These are phyloP conservation scores for Aaosphaeria pasadenensis DNA, from an alignment of 2,329 filamentous ascomycete species.

Conservation along the genomic window DNA sequence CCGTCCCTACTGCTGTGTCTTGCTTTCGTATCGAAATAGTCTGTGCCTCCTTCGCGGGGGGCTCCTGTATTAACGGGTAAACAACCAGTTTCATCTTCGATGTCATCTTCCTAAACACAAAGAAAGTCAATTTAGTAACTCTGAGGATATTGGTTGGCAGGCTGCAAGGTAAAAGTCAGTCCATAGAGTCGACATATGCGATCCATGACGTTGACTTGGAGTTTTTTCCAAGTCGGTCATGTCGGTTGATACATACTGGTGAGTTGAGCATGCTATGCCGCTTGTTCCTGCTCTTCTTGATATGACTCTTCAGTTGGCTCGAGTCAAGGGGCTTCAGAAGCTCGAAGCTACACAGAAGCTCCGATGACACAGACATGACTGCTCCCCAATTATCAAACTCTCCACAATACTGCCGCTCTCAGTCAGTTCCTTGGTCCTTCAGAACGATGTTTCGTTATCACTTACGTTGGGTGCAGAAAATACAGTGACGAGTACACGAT, in stretches of 20 bases:
- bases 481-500: slow-evolving; percentile 90
- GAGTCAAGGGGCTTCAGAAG: slow-evolving; percentile 94
- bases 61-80: too few relatives aligned
- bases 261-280: slow-evolving; percentile 94
- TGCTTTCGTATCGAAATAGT: too few relatives aligned
- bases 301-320: slow-evolving; percentile 93
- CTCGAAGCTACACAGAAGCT: slow-evolving; percentile 95
- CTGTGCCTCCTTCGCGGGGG: too few relatives aligned
- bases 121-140: slow-evolving; percentile 42
- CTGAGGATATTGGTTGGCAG: slow-evolving; percentile 50
- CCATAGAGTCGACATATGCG: slow-evolving; percentile 17
- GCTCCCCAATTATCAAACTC: slow-evolving; percentile 99
- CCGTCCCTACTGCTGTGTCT: too few relatives aligned
- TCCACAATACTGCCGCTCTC: slow-evolving; percentile 75
- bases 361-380: slow-evolving; percentile 94
- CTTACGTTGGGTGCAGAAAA: slow-evolving; percentile 96
- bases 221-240: too few relatives aligned
- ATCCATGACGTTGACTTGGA: slow-evolving; percentile 13
- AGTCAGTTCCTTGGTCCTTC: slow-evolving; percentile 11
- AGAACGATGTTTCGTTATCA: slow-evolving; percentile 15
- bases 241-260: slow-evolving; percentile 65
- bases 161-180: slow-evolving; percentile 37
- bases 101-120: background rate
- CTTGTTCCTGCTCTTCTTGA: slow-evolving; percentile 96
- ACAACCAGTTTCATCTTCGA: too few relatives aligned